Base-by-base conservation (phyloP, 805 yeast genomes). In the Wickerhamiella slavikovae region DNA sequence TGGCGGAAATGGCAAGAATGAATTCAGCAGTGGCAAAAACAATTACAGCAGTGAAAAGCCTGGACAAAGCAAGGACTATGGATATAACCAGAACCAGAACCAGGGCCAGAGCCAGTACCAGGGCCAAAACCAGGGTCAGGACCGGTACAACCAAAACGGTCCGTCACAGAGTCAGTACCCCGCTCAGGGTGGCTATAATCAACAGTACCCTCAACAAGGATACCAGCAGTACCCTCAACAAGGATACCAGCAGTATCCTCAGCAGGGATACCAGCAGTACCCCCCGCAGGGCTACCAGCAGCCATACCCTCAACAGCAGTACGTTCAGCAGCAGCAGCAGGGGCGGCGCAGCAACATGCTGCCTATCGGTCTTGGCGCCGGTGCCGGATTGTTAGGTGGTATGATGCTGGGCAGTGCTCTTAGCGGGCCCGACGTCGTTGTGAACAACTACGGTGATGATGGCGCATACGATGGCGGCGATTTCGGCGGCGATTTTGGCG, bases 361-460 rank as follows among this genome's bases (percentile, higher is more conserved):
- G 37, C 35, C 69, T 29, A 48, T 42, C 45, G 45, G 44, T 8
- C 33, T 43, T 25, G 48, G 47, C 5, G 43, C 34, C n/a, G 48
- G 48, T 19, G 48, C 44, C 17, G 48, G 48, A 15, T 27, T 42
- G 19, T 43, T 43, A 5, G 48, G 48, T n/a, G 48, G 48, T 14
- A 38, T 43, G 45, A 33, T 43, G 24, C 38, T 43, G 11, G 48
- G 37, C 22, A 38, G 33, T 2, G 41, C 40, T 17, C 25, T 42
- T 20, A 35, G 32, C 27, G 36, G 26, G 25, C 31, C 25, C 16
- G 30, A 32, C 40, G 44, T 33, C 44, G 54, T 35, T 37, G 54
- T 44, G 39, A 55, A 43, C 48, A 59, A 39, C 57, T 55, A 38
- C 44, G 47, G 43, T 42, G 52, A 47, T 27, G 44, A 39, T 29